Base-by-base conservation (phyloP, 495 filamentous ascomycete genomes). In the Evansstolkia leycettana region DNA sequence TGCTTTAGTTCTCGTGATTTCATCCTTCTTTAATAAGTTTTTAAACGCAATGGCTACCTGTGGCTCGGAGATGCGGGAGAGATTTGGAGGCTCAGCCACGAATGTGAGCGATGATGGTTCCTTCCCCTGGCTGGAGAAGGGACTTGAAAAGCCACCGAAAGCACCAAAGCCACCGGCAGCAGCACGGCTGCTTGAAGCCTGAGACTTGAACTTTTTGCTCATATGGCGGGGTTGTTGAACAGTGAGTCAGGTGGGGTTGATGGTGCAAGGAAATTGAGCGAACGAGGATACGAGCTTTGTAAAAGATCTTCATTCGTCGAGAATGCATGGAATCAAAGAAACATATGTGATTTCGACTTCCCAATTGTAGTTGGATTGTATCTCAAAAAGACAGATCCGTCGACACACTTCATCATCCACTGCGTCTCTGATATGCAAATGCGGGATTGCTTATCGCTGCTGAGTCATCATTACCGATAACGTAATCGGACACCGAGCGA, bases 1-100 rank as follows among this genome's bases (percentile, higher is more conserved):
- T 0, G 86, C 90, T 52, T 92, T 94, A n/a, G 79, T 69, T 46
- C 92, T 89, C 17, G 92, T 99, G 10, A 75, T 89, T 38, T 79
- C 79, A 62, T 94, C 88, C 56, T 86, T 93, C 62, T 96, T 99
- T 31, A 76, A 70, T 11, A 94, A 66, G 46, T 88, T 92, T 54
- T 95, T 93, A 65, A 94, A 88, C 14, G 79, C 72, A 7, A 99
- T 87, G 10, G 84, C 73, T 31, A 90, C 63, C 47, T 86, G 82
- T 18, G 84, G 65, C 33, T 94, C 78, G 9, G 72, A 82, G 38
- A 98, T 76, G 17, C 51, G 58, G 19, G 77, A 79, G 32, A 94
- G 70, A 55, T 95, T 78, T 36, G 82, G 89, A 1, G 84, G 83
- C 48, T 89, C 86, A 30, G 77, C 63, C 31, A 94, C 72, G 57